Evolutionary conservation across 306 rosid genomes (phyloP).

Genomic region (Senna tora): DNA sequence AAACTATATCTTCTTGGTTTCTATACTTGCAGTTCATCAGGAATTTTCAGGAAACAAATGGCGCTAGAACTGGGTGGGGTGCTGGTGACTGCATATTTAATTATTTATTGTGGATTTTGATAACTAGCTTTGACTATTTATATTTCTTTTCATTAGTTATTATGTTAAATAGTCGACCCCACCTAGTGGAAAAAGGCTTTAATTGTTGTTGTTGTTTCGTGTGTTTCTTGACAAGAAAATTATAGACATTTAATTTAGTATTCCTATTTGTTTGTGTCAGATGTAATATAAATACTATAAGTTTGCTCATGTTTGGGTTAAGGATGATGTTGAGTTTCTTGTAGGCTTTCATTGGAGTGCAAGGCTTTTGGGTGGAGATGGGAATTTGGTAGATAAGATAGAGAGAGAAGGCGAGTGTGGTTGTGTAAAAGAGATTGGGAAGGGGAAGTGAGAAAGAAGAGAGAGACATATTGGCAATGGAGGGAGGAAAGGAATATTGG

Average conservation of each 20-base stretch:
- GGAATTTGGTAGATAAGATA: neutral
- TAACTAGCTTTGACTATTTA: too few relatives aligned
- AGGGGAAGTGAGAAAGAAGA: neutral
- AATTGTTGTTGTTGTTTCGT: neutral
- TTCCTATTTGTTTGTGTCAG: neutral
- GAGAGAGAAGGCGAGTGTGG: neutral
- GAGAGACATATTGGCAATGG: neutral
- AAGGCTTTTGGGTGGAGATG: neutral
- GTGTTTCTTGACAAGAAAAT: slow-evolving; percentile 1
- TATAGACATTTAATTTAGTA: neutral
- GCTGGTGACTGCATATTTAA: too few relatives aligned
- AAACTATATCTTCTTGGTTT: too few relatives aligned
- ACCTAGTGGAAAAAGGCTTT: too few relatives aligned
- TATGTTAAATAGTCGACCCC: too few relatives aligned
- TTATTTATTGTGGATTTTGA: too few relatives aligned
- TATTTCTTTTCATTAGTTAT: too few relatives aligned
- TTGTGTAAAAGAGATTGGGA: neutral
- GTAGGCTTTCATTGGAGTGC: neutral
- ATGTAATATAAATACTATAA: neutral
- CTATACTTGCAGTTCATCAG: too few relatives aligned
- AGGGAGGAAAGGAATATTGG: neutral
- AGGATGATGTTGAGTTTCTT: slow-evolving; percentile 25
- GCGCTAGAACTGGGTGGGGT: too few relatives aligned
- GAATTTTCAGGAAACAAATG: too few relatives aligned
- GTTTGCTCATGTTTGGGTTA: slow-evolving; percentile 16